Conservation (phyloP, 352 stramenopile genomes). For the Aphanomyces euteiches region DNA sequence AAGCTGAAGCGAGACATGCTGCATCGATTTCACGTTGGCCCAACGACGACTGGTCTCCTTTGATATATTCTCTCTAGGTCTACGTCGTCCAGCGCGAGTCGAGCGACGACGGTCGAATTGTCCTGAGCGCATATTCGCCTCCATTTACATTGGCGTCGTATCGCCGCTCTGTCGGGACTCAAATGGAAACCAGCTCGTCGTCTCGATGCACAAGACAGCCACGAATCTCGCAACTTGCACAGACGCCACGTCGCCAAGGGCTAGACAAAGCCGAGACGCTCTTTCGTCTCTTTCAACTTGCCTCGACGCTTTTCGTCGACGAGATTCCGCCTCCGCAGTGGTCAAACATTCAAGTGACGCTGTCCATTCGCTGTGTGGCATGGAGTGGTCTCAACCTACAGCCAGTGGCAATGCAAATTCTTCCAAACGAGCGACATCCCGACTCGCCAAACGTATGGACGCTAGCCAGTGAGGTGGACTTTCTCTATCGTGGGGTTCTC, state of each 20-base stretch:
- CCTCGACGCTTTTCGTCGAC: slow-evolving; percentile 7
- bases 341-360: neutral
- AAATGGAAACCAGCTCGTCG: neutral
- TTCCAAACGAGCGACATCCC: neutral
- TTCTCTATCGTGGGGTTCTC: too few relatives aligned
- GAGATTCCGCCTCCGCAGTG: neutral
- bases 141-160: slow-evolving; percentile 23
- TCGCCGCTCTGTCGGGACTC: neutral
- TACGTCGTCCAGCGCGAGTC: neutral
- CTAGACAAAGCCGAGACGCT: neutral
- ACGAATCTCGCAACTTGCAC: neutral
- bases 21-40: slow-evolving; percentile 7
- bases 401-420: neutral
- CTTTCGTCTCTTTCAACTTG: slow-evolving; percentile 4
- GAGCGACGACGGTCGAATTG: neutral
- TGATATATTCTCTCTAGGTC: slow-evolving; percentile 3
- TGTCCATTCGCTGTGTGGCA: neutral
- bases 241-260: neutral
- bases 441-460: neutral
- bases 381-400: neutral
- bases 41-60: neutral
- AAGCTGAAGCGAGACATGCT: slow-evolving; percentile 3
- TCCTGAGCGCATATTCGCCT: neutral
- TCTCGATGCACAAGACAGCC: neutral
- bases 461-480: too few relatives aligned